Evolutionary conservation across 306 rosid genomes (phyloP).

Genomic region (Canavalia ensiformis): DNA sequence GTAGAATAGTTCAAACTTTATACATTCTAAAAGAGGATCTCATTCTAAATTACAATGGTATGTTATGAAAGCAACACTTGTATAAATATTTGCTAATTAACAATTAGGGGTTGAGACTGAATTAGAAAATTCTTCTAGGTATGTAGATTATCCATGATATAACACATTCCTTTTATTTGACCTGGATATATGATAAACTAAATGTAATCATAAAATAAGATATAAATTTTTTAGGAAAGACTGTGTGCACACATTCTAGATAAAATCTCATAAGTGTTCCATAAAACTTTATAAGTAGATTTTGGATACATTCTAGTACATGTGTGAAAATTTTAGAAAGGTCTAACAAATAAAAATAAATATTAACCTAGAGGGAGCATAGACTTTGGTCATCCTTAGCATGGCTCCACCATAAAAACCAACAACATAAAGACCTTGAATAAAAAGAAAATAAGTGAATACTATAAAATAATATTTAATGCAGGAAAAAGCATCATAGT

Average conservation of each 20-base stretch:
- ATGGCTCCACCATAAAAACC: background rate
- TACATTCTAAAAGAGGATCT: background rate
- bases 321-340: background rate
- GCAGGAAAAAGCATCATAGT: too few species aligned
- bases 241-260: background rate
- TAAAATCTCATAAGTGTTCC: slow-evolving; percentile 11
- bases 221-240: background rate
- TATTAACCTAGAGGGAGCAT: slow-evolving; percentile 14
- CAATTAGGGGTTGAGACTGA: background rate
- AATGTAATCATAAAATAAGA: background rate
- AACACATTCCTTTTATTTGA: background rate
- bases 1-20: background rate
- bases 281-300: background rate
- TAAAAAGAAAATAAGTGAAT: too few species aligned
- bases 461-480: too few species aligned
- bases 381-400: background rate
- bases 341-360: background rate
- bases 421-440: too few species aligned
- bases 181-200: slow-evolving; percentile 1
- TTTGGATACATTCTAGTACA: background rate
- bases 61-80: slow-evolving; percentile 3
- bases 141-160: background rate
- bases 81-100: slow-evolving; percentile 5
- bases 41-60: background rate
- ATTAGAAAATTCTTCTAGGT: background rate